These are phyloP conservation scores for Vitis hybrid DNA, from an alignment of 177 flowering plant genomes.

Conservation along the genomic window DNA sequence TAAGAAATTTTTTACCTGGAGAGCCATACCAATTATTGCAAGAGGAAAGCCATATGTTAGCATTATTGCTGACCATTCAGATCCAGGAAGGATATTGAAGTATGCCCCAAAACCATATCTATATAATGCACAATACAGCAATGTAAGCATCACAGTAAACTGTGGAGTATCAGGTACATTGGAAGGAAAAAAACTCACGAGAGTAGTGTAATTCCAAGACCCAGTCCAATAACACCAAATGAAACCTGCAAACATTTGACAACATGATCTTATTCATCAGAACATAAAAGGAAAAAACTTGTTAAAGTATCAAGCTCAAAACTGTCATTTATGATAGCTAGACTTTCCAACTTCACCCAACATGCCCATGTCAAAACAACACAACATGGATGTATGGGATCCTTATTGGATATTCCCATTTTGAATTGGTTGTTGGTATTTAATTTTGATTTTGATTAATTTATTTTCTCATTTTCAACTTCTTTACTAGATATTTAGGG, in stretches of 20 bases:
- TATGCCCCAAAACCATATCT: slow-evolving; percentile 99
- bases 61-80: slow-evolving; percentile 98
- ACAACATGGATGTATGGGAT: too few relatives aligned
- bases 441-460: not conserved
- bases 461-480: too few relatives aligned
- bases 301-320: not conserved
- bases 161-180: not conserved
- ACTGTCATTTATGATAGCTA: not conserved
- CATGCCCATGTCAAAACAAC: too few relatives aligned
- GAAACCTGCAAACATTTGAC: slow-evolving; percentile 59
- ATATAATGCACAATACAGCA: slow-evolving; percentile 9
- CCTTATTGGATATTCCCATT: not conserved
- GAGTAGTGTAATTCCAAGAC: slow-evolving; percentile 73
- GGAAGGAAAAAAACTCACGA: slow-evolving; percentile 53
- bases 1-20: slow-evolving; percentile 57
- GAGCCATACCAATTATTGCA: slow-evolving; percentile 96
- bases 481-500: too few relatives aligned
- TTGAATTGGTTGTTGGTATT: too few relatives aligned
- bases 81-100: slow-evolving; percentile 89
- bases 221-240: slow-evolving; percentile 89
- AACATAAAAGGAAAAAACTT: not conserved
- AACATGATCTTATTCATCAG: not conserved
- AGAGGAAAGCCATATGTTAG: slow-evolving; percentile 98
- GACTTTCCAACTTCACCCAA: not conserved
- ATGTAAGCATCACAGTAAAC: not conserved